Base-by-base conservation (phyloP, 352 stramenopile species). In the Peronospora destructor region DNA sequence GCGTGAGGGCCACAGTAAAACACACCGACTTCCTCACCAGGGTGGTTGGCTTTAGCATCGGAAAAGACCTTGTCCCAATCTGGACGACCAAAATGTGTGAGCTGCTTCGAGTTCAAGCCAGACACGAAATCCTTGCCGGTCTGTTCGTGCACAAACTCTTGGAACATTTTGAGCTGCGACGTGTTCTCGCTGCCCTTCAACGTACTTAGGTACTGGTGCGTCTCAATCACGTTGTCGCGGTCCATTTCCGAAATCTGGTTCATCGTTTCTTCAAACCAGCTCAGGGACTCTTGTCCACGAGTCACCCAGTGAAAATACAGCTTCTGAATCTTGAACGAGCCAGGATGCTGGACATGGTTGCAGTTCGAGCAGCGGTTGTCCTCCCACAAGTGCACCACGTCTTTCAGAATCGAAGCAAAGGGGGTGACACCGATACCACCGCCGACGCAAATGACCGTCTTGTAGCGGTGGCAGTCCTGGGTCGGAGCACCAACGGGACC, bases 251-350 rank as follows among this genome's bases (percentile, higher is more conserved):
- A 68, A 45, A 94, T 84, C 53, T 91, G 76, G 59, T 93, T 89
- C 71, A 95, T 91, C 13, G 84, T 88, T 29, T 75, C 65, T 49
- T 84, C 66, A 54, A 95, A 95, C 85, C 83, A 94, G 0, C 68
- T 71, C 19, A 95, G 68, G 12, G 76, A 84, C 52, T 91, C 71
- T 39, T 91, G 81, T 17, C 68, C 76, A 37, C 83, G 74, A 17
- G 78, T 90, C 40, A 84, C 78, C 83, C 84, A 95, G 58, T 92
- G 78, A 52, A 94, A 95, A 55, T 94, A 93, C 10, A 91, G 56
- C 45, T 92, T 88, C 59, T 77, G 73, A 58, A 91, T 77, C 47
- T 80, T 73, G 61, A 94, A 86, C 40, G 70, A 79, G 30, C 56
- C 62, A 30, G 81, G 73, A 55, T 91, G 66, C 14, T 73, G 68